Conservation (phyloP, 805 yeast genomes). For the Ogataea wickerhamii region DNA sequence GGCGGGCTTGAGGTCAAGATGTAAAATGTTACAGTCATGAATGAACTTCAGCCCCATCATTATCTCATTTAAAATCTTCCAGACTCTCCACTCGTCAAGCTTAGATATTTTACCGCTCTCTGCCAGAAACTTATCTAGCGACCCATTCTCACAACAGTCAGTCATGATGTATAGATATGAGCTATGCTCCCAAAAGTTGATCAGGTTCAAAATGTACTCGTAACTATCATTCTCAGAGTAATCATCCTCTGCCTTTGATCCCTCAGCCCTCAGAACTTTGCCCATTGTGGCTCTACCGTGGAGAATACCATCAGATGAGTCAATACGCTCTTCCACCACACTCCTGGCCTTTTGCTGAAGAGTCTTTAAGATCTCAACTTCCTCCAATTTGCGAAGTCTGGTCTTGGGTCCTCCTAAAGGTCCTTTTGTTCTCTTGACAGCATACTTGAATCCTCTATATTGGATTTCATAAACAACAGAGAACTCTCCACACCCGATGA, state of each 20-base stretch:
- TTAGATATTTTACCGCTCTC: conserved; percentile 73
- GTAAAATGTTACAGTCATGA: conserved; percentile 73
- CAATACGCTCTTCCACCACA: conserved; percentile 1
- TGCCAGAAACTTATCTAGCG: conserved; percentile 72
- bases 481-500: conserved; percentile 85
- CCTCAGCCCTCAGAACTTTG: conserved; percentile 9
- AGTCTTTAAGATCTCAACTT: conserved; percentile 63
- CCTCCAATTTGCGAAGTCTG: conserved; percentile 61
- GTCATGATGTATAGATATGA: conserved; percentile 85
- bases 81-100: conserved; percentile 93
- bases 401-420: conserved; percentile 58
- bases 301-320: not conserved
- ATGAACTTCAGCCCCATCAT: conserved; percentile 75
- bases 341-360: conserved; percentile 36
- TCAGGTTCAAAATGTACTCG: conserved; percentile 72
- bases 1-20: conserved; percentile 92
- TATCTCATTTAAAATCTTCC: conserved; percentile 91
- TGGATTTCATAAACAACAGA: conserved; percentile 82
- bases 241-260: conserved; percentile 10
- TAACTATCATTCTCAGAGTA: conserved; percentile 49
- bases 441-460: conserved; percentile 65
- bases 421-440: conserved; percentile 81
- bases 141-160: conserved; percentile 90
- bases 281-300: not conserved
- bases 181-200: conserved; percentile 82